Evolutionary conservation across 108 stramenopile genomes (phyloP).

Genomic region (Seminavis robusta): DNA sequence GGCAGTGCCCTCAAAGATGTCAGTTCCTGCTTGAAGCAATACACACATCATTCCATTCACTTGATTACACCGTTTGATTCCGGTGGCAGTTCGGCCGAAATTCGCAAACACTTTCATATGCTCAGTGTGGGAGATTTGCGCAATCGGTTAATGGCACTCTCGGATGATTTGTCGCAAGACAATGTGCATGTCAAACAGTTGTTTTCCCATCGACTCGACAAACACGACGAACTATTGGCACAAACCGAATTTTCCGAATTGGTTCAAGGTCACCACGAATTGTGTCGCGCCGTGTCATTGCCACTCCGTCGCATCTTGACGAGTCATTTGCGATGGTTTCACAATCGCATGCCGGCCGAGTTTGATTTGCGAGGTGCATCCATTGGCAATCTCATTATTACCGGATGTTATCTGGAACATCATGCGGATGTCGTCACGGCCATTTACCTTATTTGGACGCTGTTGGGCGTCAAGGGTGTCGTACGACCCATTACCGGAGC

Average conservation of each 20-base stretch:
- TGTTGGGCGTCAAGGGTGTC: constrained; percentile 30
- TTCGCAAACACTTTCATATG: constrained; percentile 26
- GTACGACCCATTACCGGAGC: constrained; percentile 26
- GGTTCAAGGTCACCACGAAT: constrained; percentile 10
- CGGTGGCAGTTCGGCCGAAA: constrained; percentile 28
- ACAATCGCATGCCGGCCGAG: constrained; percentile 23
- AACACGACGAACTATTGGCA: constrained; percentile 3
- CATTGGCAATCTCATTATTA: constrained; percentile 35
- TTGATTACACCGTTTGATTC: constrained; percentile 38
- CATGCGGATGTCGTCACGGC: constrained; percentile 26
- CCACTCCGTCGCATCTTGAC: constrained; percentile 24
- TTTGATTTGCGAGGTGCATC: constrained; percentile 31
- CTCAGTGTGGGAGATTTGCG: constrained; percentile 25
- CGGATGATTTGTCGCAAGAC: constrained; percentile 8
- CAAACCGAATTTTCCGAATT: constrained; percentile 13
- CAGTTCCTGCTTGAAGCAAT: constrained; percentile 17
- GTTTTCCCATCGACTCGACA: constrained; percentile 15
- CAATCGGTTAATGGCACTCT: constrained; percentile 11
- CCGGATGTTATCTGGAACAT: constrained; percentile 26
- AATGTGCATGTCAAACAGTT: constrained; percentile 13
- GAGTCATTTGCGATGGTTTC: constrained; percentile 28
- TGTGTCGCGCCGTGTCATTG: constrained; percentile 15
- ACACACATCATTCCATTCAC: constrained; percentile 29
- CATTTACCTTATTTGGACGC: constrained; percentile 18
- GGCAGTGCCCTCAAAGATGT: constrained; percentile 25